These are phyloP conservation scores for Trichothecium sympodiale DNA, from an alignment of 2,329 filamentous ascomycete genomes.

Conservation along the genomic window DNA sequence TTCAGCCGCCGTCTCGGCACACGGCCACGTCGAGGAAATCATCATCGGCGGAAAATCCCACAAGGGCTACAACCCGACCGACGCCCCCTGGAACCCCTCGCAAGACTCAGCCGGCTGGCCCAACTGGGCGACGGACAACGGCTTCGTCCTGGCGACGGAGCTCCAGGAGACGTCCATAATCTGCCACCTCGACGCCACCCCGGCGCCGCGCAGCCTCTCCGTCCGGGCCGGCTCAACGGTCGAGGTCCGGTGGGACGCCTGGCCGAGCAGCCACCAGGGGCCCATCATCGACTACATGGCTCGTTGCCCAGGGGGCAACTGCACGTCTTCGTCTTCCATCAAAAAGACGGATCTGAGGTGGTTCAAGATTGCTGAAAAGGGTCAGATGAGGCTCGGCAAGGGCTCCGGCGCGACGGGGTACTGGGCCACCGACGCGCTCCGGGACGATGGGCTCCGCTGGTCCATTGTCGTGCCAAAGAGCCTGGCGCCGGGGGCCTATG, in stretches of 20 bases:
- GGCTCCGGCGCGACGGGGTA: constrained; percentile 15
- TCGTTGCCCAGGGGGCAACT: constrained; percentile 16
- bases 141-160: constrained; percentile 26
- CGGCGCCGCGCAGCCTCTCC: constrained; percentile 12
- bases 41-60: constrained; percentile 3
- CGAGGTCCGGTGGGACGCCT: constrained; percentile 18
- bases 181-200: constrained; percentile 23
- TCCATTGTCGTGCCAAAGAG: constrained; percentile 36
- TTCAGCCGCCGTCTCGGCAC: constrained; percentile 4
- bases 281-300: constrained; percentile 20
- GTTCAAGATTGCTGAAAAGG: constrained; percentile 22
- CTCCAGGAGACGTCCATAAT: constrained; percentile 23
- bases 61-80: constrained; percentile 6
- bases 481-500: constrained; percentile 42
- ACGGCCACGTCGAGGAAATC: constrained; percentile 7
- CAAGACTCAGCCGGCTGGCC: constrained; percentile 7
- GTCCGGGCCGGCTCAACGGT: constrained; percentile 10
- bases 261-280: constrained; percentile 19
- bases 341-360: constrained; percentile 12
- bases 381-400: constrained; percentile 13
- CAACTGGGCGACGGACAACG: constrained; percentile 12
- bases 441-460: constrained; percentile 20
- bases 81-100: constrained; percentile 2
- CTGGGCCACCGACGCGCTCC: constrained; percentile 23
- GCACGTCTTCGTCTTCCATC: constrained; percentile 12